These are phyloP conservation scores for Ogataea trehalophila DNA, from an alignment of 805 yeast species.

Conservation along the genomic window DNA sequence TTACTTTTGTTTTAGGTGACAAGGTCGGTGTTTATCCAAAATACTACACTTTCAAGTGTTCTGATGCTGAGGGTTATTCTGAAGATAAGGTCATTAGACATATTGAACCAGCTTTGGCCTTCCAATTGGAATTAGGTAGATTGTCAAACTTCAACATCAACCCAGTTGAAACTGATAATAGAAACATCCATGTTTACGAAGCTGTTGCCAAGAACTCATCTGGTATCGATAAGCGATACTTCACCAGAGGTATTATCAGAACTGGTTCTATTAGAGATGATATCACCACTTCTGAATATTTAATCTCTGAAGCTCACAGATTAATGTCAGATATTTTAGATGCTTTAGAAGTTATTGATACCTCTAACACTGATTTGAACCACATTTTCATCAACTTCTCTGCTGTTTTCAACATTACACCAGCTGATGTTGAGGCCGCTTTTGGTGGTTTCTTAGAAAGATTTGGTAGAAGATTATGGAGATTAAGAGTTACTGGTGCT, in stretches of 20 bases:
- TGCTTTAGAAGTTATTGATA: constrained; percentile 89
- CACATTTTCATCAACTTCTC: constrained; percentile 97
- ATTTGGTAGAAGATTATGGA: constrained; percentile 95
- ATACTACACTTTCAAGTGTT: constrained; percentile 80
- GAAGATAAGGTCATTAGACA: constrained; percentile 96
- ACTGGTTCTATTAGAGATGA: constrained; percentile 94
- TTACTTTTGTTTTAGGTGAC: constrained; percentile 85
- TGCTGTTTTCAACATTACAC: constrained; percentile 89
- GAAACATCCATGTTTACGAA: constrained; percentile 96
- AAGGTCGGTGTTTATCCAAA: constrained; percentile 86
- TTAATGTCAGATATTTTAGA: constrained; percentile 94
- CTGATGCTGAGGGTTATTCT: constrained; percentile 54
- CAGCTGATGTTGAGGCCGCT: constrained; percentile 95
- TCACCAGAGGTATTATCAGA: constrained; percentile 94
- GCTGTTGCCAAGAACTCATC: constrained; percentile 93
- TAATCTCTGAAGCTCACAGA: constrained; percentile 94
- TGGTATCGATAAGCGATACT: constrained; percentile 84
- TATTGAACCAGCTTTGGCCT: constrained; percentile 96
- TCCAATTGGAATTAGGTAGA: constrained; percentile 92
- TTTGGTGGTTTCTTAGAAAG: constrained; percentile 97
- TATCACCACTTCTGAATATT: constrained; percentile 85
- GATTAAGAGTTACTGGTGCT: constrained; percentile 94
- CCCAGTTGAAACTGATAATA: constrained; percentile 92
- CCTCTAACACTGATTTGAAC: constrained; percentile 91
- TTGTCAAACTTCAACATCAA: constrained; percentile 91